phyloP scores from a whole-genome alignment of 441 rosid genomes.

The Euphorbia celastroides region DNA sequence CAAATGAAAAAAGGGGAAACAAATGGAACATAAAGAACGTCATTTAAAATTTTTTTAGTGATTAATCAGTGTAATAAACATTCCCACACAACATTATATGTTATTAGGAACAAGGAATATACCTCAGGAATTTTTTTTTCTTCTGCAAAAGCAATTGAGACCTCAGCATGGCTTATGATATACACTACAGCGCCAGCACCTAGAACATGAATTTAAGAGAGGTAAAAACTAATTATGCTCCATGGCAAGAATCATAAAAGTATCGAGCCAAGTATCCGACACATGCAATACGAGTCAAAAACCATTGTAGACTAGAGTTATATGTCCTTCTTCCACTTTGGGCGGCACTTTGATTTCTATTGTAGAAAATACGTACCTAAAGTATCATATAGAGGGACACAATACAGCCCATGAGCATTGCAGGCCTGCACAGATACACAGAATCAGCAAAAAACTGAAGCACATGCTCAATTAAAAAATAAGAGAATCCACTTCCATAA shows the following conservation, averaged over 20 bases:
- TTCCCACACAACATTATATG: constrained; percentile 1
- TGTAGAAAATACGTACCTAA: constrained; percentile 49
- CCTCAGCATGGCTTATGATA: constrained; percentile 79
- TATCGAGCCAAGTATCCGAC: not conserved
- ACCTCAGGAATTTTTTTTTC: constrained; percentile 92
- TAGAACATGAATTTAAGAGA: constrained; percentile 20
- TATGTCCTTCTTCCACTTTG: not conserved
- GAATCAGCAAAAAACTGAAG: constrained; percentile 11
- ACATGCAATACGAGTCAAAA: not conserved
- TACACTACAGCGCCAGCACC: constrained; percentile 93
- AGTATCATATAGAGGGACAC: constrained; percentile 94
- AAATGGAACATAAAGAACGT: not conserved
- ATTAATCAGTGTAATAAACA: not conserved
- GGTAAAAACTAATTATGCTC: constrained; percentile 8
- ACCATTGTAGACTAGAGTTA: not conserved
- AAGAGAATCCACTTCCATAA: not conserved
- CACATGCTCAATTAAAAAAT: not conserved
- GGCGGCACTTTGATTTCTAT: not conserved
- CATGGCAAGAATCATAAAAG: not conserved
- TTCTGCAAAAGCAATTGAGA: constrained; percentile 83
- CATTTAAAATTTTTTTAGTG: not conserved
- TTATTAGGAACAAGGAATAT: constrained; percentile 3
- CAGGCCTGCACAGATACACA: constrained; percentile 68
- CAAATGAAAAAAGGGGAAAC: not conserved
- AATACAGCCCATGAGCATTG: constrained; percentile 87